Conservation (phyloP, 2,329 filamentous ascomycete genomes). For the Calonectria pteridis region DNA sequence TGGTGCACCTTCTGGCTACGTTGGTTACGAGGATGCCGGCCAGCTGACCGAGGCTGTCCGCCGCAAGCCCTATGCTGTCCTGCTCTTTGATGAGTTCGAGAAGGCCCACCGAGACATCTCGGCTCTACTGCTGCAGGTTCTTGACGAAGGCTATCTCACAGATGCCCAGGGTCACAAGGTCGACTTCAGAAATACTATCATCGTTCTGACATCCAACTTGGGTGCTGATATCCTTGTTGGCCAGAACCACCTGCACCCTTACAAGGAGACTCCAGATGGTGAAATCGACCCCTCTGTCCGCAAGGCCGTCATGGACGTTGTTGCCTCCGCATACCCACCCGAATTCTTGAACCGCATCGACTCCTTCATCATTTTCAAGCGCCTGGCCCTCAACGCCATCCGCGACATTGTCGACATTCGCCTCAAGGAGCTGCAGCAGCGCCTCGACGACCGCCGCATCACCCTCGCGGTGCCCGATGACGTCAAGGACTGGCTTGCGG, state of each 20-base stretch:
- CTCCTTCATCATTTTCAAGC: constrained; percentile 96
- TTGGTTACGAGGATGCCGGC: constrained; percentile 96
- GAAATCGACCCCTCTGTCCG: constrained; percentile 81
- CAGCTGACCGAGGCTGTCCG: constrained; percentile 96
- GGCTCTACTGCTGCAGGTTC: constrained; percentile 88
- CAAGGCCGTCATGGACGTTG: constrained; percentile 88
- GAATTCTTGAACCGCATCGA: constrained; percentile 98
- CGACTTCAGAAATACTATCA: constrained; percentile 96
- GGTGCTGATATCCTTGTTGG: constrained; percentile 92
- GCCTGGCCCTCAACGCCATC: constrained; percentile 81
- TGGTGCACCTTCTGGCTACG: constrained; percentile 92
- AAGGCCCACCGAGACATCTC: constrained; percentile 97
- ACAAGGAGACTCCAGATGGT: constrained; percentile 72
- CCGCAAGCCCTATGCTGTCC: constrained; percentile 93
- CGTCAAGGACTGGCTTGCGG: constrained; percentile 88
- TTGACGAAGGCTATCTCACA: constrained; percentile 96
- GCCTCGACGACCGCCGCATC: constrained; percentile 89
- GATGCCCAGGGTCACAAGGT: constrained; percentile 97
- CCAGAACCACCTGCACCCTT: constrained; percentile 73
- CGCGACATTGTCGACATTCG: constrained; percentile 95
- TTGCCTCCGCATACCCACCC: constrained; percentile 80
- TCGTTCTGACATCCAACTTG: constrained; percentile 95
- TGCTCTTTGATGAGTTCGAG: constrained; percentile 97
- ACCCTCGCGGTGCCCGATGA: constrained; percentile 76
- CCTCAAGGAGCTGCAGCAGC: constrained; percentile 83